These are phyloP conservation scores for Lizanozyma gosingica DNA, from an alignment of 1,139 yeast genomes.

Conservation along the genomic window DNA sequence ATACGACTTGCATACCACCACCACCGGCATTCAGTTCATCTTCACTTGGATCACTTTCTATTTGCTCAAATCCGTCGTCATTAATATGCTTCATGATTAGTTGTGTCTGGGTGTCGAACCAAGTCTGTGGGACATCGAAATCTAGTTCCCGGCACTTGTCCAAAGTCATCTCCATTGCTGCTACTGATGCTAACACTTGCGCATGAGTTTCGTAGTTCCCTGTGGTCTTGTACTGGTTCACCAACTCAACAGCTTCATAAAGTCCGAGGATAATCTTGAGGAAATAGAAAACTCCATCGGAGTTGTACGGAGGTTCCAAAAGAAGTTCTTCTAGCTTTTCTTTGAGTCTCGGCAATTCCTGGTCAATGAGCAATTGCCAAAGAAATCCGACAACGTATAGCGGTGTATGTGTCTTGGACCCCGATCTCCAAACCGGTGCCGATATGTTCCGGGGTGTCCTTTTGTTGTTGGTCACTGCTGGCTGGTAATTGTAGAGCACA, in stretches of 20 bases:
- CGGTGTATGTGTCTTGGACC: constrained; percentile 29
- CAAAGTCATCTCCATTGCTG: constrained; percentile 14
- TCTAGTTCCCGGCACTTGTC: constrained; percentile 20
- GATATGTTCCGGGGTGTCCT: constrained; percentile 8
- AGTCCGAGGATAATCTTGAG: constrained; percentile 17
- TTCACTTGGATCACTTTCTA: not conserved
- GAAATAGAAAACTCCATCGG: constrained; percentile 34
- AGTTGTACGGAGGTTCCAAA: constrained; percentile 36
- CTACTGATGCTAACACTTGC: constrained; percentile 2
- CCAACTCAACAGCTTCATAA: constrained; percentile 10
- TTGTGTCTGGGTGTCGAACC: constrained; percentile 11
- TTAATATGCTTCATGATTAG: constrained; percentile 7
- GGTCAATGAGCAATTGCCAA: constrained; percentile 25
- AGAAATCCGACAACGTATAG: constrained; percentile 26
- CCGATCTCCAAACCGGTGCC: constrained; percentile 35
- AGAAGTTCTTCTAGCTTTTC: constrained; percentile 30
- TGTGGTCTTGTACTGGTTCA: constrained; percentile 7
- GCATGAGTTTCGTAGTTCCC: constrained; percentile 3
- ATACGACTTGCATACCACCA: not conserved
- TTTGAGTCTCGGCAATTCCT: constrained; percentile 17
- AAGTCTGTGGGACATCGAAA: constrained; percentile 20
- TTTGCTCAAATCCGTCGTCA: too few relatives aligned
- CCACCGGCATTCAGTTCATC: not conserved
- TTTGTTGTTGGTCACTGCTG: constrained; percentile 5
- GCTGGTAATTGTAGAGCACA: constrained; percentile 3